Conservation (phyloP, 495 filamentous ascomycete genomes). For the Annulohypoxylon moriforme region DNA sequence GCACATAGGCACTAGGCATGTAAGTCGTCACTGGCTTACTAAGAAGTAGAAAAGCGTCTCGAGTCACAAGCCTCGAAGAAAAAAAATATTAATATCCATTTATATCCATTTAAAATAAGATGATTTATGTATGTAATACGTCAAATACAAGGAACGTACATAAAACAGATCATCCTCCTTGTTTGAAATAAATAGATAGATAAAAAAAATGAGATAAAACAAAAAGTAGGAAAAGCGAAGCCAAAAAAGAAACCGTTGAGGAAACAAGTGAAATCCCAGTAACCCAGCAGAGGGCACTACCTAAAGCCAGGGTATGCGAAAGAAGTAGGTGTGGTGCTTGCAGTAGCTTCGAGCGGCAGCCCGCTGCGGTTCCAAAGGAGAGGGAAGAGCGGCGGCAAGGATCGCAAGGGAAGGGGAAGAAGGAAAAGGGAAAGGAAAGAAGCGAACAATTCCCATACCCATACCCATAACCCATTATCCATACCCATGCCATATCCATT, state of each 20-base stretch:
- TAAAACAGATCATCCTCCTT: background rate
- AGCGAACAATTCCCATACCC: background rate
- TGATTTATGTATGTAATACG: background rate
- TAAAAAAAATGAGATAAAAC: background rate
- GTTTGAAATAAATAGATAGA: background rate
- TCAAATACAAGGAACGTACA: background rate
- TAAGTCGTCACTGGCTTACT: slow-evolving; percentile 9
- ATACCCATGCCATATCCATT: background rate
- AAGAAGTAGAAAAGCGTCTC: slow-evolving; percentile 4
- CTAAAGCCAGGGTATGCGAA: background rate
- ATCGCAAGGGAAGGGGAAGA: background rate
- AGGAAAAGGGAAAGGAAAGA: background rate
- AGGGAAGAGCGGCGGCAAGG: slow-evolving; percentile 8
- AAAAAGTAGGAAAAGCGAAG: background rate
- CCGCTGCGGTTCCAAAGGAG: slow-evolving; percentile 7
- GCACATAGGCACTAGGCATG: background rate
- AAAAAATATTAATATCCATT: background rate
- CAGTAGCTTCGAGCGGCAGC: background rate
- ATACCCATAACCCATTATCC: background rate
- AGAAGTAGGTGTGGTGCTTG: background rate
- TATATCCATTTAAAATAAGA: background rate
- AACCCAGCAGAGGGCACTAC: background rate
- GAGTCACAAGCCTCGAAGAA: slow-evolving; percentile 27
- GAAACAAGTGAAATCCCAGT: background rate
- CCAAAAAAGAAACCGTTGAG: background rate